A percentile compares a stretch with the other conserved stretches of the same genome.
Evolutionary conservation across 179 eudicot species (phyloP).

Genomic region (Heliamphora ciliata): DNA sequence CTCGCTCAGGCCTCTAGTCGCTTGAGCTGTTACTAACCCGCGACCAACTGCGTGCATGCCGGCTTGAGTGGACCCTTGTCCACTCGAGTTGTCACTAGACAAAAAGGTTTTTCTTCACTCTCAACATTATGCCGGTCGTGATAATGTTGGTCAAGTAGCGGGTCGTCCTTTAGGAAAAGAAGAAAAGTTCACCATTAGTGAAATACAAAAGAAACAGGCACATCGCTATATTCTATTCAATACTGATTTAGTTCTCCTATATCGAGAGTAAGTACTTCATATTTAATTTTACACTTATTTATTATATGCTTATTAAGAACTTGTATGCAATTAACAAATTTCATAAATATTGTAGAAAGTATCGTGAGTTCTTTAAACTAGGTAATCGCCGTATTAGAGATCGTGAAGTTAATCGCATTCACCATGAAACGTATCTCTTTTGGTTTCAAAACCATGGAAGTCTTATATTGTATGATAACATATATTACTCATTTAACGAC

Average conservation of each 20-base stretch:
- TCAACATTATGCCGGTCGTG: too few species aligned
- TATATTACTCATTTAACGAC: too few species aligned
- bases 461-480: not conserved
- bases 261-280: not conserved
- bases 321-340: too few species aligned
- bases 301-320: too few species aligned
- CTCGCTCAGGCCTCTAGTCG: too few species aligned
- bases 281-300: not conserved
- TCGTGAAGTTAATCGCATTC: not conserved
- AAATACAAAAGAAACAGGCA: not conserved
- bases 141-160: not conserved
- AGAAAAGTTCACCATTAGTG: not conserved
- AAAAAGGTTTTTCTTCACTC: too few species aligned
- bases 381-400: not conserved
- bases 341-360: not conserved
- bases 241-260: not conserved
- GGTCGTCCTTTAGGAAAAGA: not conserved
- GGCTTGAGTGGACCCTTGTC: too few species aligned
- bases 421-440: not conserved
- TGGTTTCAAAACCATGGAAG: not conserved
- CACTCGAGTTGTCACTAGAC: too few species aligned
- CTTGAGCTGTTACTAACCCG: too few species aligned
- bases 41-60: too few species aligned
- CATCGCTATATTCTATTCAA: not conserved
- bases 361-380: not conserved